Percentiles rank a stretch among this genome's conserved stretches.
phyloP scores from a whole-genome alignment of 352 stramenopile genomes.

The Pythium oligandrum region DNA sequence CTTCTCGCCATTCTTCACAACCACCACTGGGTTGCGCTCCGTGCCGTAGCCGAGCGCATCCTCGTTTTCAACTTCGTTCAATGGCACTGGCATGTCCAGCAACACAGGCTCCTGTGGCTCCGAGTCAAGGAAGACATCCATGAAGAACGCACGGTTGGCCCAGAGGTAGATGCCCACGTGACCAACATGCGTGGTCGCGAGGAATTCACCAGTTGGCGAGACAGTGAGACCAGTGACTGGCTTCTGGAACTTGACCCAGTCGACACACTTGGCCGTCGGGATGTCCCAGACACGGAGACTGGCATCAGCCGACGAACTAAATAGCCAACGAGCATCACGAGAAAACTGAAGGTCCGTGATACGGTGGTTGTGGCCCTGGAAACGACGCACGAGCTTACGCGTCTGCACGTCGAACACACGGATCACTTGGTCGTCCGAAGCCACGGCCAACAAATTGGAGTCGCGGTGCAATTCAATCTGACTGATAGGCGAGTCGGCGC shows the following conservation, averaged over 20 bases:
- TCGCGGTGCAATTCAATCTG: slow-evolving; percentile 85
- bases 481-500: slow-evolving; percentile 47
- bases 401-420: slow-evolving; percentile 85
- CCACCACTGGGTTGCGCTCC: slow-evolving; percentile 41
- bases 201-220: slow-evolving; percentile 93
- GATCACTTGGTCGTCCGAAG: slow-evolving; percentile 86
- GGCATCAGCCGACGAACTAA: slow-evolving; percentile 82
- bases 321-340: slow-evolving; percentile 85
- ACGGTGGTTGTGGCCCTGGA: slow-evolving; percentile 74
- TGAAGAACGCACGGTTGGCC: slow-evolving; percentile 94
- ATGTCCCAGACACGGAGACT: slow-evolving; percentile 93
- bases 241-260: slow-evolving; percentile 93
- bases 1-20: slow-evolving; percentile 1
- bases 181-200: slow-evolving; percentile 92
- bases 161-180: slow-evolving; percentile 93
- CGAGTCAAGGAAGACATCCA: slow-evolving; percentile 79
- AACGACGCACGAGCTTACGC: slow-evolving; percentile 83
- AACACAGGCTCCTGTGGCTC: slow-evolving; percentile 67
- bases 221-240: slow-evolving; percentile 89
- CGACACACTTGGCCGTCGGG: slow-evolving; percentile 91
- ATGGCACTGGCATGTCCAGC: slow-evolving; percentile 90
- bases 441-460: slow-evolving; percentile 82
- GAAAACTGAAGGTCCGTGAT: slow-evolving; percentile 90
- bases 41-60: slow-evolving; percentile 49
- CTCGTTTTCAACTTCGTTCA: slow-evolving; percentile 81